These are phyloP conservation scores for Mycena capillaripes DNA, from an alignment of 768 basidiomycete genomes.

Conservation along the genomic window DNA sequence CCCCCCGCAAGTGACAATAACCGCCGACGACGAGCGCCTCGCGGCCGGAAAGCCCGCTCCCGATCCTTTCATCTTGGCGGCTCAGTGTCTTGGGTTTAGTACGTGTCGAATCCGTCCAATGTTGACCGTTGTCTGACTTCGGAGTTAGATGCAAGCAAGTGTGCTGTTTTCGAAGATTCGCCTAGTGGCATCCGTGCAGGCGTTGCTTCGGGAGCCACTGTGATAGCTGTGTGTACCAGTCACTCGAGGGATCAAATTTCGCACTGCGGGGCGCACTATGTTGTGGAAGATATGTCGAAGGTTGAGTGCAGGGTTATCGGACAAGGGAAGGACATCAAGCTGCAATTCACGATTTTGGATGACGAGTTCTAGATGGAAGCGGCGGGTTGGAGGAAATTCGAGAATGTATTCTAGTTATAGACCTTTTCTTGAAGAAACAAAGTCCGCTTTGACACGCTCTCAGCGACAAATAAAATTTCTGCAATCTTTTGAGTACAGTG, in stretches of 20 bases:
- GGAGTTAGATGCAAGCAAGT: conserved; percentile 64
- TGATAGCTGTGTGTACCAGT: conserved; percentile 77
- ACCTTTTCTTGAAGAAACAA: too few relatives aligned
- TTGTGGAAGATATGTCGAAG: conserved; percentile 62
- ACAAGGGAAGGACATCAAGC: conserved; percentile 15
- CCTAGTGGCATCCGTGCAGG: conserved; percentile 78
- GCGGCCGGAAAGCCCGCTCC: conserved; percentile 69
- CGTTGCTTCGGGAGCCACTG: conserved; percentile 74
- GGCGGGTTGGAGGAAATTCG: conserved; percentile 5
- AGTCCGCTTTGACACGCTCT: too few relatives aligned
- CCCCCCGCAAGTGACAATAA: conserved; percentile 78
- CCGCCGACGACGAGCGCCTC: conserved; percentile 77
- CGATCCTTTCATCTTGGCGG: conserved; percentile 70
- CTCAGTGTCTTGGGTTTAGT: conserved; percentile 64
- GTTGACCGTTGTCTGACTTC: too few relatives aligned
- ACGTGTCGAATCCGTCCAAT: too few relatives aligned
- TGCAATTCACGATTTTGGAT: conserved; percentile 19
- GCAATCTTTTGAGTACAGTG: neutral
- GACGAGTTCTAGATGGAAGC: neutral
- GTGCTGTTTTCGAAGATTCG: conserved; percentile 82
- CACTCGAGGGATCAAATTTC: conserved; percentile 65
- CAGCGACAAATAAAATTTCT: neutral
- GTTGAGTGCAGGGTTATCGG: conserved; percentile 51
- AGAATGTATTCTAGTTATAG: neutral
- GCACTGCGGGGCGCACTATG: conserved; percentile 60